Percentiles rank a stretch among this genome's conserved stretches.
Conservation (phyloP, 2,329 filamentous ascomycete species). For the Zymoseptoria passerinii region DNA sequence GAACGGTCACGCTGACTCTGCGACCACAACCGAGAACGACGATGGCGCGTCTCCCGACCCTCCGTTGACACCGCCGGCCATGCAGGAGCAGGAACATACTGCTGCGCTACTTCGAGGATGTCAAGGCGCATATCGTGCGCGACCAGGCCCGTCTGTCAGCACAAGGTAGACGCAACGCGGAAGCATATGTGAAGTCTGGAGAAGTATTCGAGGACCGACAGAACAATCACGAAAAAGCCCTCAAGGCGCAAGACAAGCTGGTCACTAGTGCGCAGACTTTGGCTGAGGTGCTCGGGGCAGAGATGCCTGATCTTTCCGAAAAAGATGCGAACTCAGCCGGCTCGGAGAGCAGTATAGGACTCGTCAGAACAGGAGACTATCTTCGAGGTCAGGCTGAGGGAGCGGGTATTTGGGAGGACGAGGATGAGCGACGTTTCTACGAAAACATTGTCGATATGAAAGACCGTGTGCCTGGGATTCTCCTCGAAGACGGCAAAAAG, state of each 20-base stretch:
- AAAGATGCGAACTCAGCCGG: slow-evolving; percentile 60
- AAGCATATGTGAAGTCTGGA: slow-evolving; percentile 96
- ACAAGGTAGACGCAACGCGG: slow-evolving; percentile 89
- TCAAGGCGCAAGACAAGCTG: slow-evolving; percentile 86
- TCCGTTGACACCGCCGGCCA: slow-evolving; percentile 65
- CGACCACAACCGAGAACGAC: slow-evolving; percentile 45
- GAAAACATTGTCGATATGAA: slow-evolving; percentile 93
- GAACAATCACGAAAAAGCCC: slow-evolving; percentile 86
- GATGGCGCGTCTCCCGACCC: slow-evolving; percentile 52
- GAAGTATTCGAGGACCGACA: slow-evolving; percentile 98
- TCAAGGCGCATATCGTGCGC: slow-evolving; percentile 78
- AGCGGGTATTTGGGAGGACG: slow-evolving; percentile 95
- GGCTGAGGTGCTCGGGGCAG: slow-evolving; percentile 75
- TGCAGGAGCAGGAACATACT: slow-evolving; percentile 77
- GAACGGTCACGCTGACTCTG: slow-evolving; percentile 45
- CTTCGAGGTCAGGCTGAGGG: slow-evolving; percentile 82
- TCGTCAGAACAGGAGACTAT: slow-evolving; percentile 91
- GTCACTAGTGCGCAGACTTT: slow-evolving; percentile 83
- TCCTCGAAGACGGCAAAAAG: slow-evolving; percentile 91
- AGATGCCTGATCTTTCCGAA: slow-evolving; percentile 90
- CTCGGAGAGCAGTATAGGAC: slow-evolving; percentile 71
- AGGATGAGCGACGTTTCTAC: slow-evolving; percentile 95
- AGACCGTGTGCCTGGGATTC: slow-evolving; percentile 86
- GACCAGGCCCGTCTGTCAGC: slow-evolving; percentile 82
- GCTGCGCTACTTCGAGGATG: slow-evolving; percentile 82